Percentiles rank a stretch among this genome's conserved stretches.
Conservation (phyloP, 495 filamentous ascomycete species). For the Aspergillus cavernicola region DNA sequence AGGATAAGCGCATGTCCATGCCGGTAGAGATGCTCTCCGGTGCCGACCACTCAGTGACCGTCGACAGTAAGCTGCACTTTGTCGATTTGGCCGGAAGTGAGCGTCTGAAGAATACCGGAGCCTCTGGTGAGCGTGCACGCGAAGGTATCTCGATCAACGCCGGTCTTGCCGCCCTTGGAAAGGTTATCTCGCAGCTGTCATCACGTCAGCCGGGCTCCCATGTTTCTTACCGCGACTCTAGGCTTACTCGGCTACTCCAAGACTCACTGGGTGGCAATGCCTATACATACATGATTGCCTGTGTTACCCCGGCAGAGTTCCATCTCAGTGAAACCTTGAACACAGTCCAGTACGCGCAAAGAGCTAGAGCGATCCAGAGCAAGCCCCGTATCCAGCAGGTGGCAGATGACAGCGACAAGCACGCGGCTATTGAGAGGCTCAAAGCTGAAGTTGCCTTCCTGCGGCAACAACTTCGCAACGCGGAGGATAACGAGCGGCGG, state of each 20-base stretch:
- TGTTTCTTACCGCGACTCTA: slow-evolving; percentile 97
- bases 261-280: slow-evolving; percentile 98
- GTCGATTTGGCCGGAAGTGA: slow-evolving; percentile 98
- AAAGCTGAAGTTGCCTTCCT: slow-evolving; percentile 93
- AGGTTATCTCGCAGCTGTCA: slow-evolving; percentile 97
- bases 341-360: slow-evolving; percentile 93
- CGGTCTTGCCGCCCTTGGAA: slow-evolving; percentile 90
- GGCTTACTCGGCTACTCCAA: slow-evolving; percentile 90
- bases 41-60: slow-evolving; percentile 68
- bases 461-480: slow-evolving; percentile 81
- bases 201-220: slow-evolving; percentile 84
- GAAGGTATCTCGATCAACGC: slow-evolving; percentile 99
- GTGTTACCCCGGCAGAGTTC: slow-evolving; percentile 94
- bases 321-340: slow-evolving; percentile 97
- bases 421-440: slow-evolving; percentile 88
- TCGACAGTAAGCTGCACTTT: slow-evolving; percentile 98
- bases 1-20: slow-evolving; percentile 86
- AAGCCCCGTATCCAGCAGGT: slow-evolving; percentile 94
- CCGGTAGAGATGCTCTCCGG: slow-evolving; percentile 77
- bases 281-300: slow-evolving; percentile 99
- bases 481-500: slow-evolving; percentile 62
- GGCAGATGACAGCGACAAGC: slow-evolving; percentile 88
- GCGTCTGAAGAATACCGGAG: slow-evolving; percentile 93
- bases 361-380: slow-evolving; percentile 94
- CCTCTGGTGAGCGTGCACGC: slow-evolving; percentile 89